A percentile compares a stretch with the other conserved stretches of the same genome.
Conservation (phyloP, 169 alveolate genomes). For the Toxoplasma gondii region DNA sequence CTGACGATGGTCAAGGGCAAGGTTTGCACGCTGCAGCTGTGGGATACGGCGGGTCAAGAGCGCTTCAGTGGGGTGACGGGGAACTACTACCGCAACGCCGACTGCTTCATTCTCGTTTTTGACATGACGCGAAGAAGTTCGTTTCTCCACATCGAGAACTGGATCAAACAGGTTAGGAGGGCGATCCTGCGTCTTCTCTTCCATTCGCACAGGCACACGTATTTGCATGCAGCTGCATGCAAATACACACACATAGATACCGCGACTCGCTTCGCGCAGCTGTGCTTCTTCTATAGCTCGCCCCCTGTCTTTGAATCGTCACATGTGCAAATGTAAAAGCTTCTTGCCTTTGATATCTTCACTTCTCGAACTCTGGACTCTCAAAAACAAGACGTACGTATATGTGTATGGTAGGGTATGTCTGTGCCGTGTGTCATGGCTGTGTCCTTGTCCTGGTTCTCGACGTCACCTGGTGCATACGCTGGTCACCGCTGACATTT, state of each 20-base stretch:
- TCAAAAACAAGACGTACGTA: not conserved
- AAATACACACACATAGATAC: not conserved
- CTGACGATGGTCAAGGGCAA: conserved; percentile 91
- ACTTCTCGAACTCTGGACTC: no score
- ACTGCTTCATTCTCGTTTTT: conserved; percentile 92
- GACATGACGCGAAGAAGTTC: conserved; percentile 83
- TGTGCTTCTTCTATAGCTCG: no score
- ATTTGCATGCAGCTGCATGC: not conserved
- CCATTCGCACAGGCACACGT: not conserved
- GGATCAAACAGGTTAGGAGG: not conserved
- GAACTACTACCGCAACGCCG: conserved; percentile 97
- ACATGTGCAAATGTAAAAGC: no score
- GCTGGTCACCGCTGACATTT: not conserved
- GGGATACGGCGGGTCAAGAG: conserved; percentile 99
- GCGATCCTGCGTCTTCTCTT: not conserved
- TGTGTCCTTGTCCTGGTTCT: no score
- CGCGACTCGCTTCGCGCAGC: no score
- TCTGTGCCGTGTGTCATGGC: not conserved
- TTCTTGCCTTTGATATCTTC: no score
- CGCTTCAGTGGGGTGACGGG: conserved; percentile 95
- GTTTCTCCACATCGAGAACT: not conserved
- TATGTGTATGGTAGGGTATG: not conserved
- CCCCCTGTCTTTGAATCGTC: no score
- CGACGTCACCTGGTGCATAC: not conserved
- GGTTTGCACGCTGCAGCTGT: conserved; percentile 93